Base-by-base conservation (phyloP, 371 early-diverging fungal species). In the Encephalitozoon hellem region DNA sequence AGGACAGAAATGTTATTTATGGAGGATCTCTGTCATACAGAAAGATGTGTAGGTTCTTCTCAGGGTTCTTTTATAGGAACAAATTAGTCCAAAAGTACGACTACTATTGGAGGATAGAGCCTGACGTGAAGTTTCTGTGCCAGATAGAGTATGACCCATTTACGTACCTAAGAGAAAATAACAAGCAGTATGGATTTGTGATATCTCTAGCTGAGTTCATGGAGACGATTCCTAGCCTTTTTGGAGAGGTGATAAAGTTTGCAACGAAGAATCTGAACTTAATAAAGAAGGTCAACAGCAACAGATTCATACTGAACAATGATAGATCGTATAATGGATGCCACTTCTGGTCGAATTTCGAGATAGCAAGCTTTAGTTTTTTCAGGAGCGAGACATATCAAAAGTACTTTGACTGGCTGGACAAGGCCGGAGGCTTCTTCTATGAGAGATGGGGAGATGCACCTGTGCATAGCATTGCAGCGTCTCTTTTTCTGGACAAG, bases 51-150 rank as follows among this genome's bases (percentile, higher is more conserved):
- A 85, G 90, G 53, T 93, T 88, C 78, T 89, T 91, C 69, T 93
- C 93, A 1, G 94, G 95, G 0, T 89, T 91, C 80, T 92, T 96
- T 77, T 93, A 88, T 78, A 82, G 87, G 75, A 93, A 94, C 79
- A 89, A 89, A 18, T 79, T 90, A 6, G 77, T 93, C 72, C 80
- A 87, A n/a, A 83, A 88, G 30, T 91, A 89, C 68, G 91, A 93
- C 59, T 95, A 89, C 82, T 96, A 94, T 83, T 96, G 96, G 95
- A 85, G 95, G 87, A 77, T 95, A n/a, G 95, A 94, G 83, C 95
- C 95, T 0, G 89, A 87, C 45, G 92, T 93, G 18, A 81, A 88
- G 74, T 93, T 90, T 76, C 85, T 82, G 54, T 95, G 95, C 80
- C 89, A 92, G 72, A 87, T 95, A 43, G 72, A 82, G 26, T 88